Evolutionary conservation across 352 stramenopile species (phyloP), one percentile per base, ranked within the genome.

Genomic region (Pythium folliculosum): DNA sequence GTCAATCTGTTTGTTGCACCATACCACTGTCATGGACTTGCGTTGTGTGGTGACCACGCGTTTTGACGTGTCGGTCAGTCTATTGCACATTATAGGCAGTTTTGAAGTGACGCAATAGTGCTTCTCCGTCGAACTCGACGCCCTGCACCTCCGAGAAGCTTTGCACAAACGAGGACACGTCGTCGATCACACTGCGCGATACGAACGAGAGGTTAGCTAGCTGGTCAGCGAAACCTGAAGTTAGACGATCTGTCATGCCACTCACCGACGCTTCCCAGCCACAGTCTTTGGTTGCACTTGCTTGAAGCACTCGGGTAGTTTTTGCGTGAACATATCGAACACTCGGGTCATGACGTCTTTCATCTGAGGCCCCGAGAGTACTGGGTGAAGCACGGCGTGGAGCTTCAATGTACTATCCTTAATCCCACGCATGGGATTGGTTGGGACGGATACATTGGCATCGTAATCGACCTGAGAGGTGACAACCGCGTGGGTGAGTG

Each of bases 401-500:
- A 99, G 90, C 69, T 98, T 98, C 37, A 92, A 87, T 8, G 96
- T 98, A 71, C 92, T 98, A 27, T 92, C 90, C n/a, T 91, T 84
- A 65, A 99, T 97, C 22, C 95, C 94, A n/a, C 94, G 86, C 72
- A 99, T 94, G 21, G 89, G 94, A 44, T 88, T 95, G 5, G 76
- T 84, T 13, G 89, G 80, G 50, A 94, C 70, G 3, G 77, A 51
- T 7, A 90, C 63, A n/a, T 71, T 81, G n/a, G 76, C 79, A 64
- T 92, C 77, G 61, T 96, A 89, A 59, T 92, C 77, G 63, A 94
- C 80, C 70, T 86, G 49, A 63, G 32, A 6, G 38, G 45, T 67
- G 51, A 79, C 72, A 19, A 47, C 6, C 12, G 40, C n/a, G 8
- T 13, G 17, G 13, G 40, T 47, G 40, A n/a, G 40, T 6, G 40